These are phyloP conservation scores for Globisporangium rhizosaccharum DNA, from an alignment of 352 stramenopile species.

Conservation along the genomic window DNA sequence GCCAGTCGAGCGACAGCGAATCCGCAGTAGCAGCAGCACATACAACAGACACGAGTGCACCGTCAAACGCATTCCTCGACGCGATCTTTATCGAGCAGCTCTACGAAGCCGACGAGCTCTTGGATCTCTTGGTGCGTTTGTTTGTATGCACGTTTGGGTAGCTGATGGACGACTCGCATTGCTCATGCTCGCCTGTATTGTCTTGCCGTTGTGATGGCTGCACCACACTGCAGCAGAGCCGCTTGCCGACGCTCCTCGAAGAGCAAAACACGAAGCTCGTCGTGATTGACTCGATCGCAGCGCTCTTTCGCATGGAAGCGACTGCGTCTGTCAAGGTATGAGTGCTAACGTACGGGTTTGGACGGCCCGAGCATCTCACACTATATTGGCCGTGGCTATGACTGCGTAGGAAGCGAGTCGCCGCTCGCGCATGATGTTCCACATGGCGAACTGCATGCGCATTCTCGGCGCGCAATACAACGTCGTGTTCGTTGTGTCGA, in stretches of 20 bases:
- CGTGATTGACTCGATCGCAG: constrained; percentile 75
- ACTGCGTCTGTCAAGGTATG: constrained; percentile 62
- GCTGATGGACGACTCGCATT: background rate
- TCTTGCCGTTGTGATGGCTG: no score
- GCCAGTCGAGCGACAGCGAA: constrained; percentile 2
- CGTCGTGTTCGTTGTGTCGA: constrained; percentile 71
- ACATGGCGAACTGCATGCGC: constrained; percentile 79
- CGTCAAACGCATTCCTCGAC: constrained; percentile 49
- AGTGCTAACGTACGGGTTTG: no score
- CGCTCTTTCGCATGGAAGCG: constrained; percentile 66
- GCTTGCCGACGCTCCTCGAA: constrained; percentile 55
- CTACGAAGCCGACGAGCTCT: constrained; percentile 58
- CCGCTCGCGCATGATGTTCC: constrained; percentile 72
- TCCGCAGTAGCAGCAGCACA: no score
- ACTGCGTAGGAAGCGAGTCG: constrained; percentile 50
- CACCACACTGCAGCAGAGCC: constrained; percentile 37
- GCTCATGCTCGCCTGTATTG: no score
- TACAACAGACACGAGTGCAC: background rate
- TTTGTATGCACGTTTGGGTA: background rate
- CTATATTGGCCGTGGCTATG: no score
- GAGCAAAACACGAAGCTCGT: constrained; percentile 78
- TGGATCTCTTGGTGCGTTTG: constrained; percentile 48
- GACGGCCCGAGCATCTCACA: background rate
- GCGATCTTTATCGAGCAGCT: constrained; percentile 76
- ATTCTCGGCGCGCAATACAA: constrained; percentile 76